These are phyloP conservation scores for Ampelomyces quisqualis DNA, from an alignment of 2,329 filamentous ascomycete species.

Conservation along the genomic window DNA sequence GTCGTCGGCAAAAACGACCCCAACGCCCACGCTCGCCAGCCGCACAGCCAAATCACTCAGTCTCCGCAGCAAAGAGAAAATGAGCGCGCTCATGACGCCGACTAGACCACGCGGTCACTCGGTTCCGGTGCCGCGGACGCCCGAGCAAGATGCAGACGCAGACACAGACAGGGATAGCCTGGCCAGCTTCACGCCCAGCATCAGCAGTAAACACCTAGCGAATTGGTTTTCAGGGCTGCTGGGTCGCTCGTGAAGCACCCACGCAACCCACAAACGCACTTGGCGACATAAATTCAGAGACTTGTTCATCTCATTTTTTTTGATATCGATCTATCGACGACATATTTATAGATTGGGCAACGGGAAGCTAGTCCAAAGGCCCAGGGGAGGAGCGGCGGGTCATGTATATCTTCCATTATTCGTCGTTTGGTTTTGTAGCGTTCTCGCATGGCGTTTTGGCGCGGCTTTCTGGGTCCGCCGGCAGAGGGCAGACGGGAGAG, in stretches of 20 bases:
- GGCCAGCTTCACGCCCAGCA: constrained; percentile 27
- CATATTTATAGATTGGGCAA: no score
- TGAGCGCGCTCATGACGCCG: constrained; percentile 16
- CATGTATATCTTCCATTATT: background rate
- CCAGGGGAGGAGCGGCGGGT: background rate
- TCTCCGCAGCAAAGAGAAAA: constrained; percentile 10
- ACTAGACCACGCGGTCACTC: constrained; percentile 23
- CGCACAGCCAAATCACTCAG: constrained; percentile 14
- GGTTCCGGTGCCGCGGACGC: constrained; percentile 6
- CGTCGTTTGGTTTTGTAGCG: constrained; percentile 8
- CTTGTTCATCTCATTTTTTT: no score
- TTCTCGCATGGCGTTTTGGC: constrained; percentile 13
- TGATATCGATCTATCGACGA: no score
- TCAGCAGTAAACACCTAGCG: constrained; percentile 32
- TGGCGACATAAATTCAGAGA: no score
- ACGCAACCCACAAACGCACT: no score
- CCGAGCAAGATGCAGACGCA: constrained; percentile 4
- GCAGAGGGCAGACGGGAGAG: background rate
- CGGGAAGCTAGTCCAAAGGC: no score
- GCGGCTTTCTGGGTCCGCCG: background rate
- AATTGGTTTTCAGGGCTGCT: constrained; percentile 38
- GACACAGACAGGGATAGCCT: constrained; percentile 7
- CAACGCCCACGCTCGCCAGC: background rate
- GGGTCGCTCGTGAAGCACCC: no score
- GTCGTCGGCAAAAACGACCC: background rate